phyloP scores from a whole-genome alignment of 345 rosid genomes.

The Laguncularia racemosa region DNA sequence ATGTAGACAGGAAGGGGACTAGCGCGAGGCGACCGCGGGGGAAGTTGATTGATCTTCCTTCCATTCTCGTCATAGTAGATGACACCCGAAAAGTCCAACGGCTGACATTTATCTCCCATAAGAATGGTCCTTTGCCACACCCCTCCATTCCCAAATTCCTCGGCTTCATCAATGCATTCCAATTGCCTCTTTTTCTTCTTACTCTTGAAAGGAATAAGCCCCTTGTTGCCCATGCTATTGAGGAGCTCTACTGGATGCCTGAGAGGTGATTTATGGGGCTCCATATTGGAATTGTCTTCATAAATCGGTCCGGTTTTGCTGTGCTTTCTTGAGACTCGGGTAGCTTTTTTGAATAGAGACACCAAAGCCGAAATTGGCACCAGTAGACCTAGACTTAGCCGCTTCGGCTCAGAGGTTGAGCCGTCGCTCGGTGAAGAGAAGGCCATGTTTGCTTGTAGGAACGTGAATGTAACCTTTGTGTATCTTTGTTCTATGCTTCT shows the following conservation, averaged over 20 bases:
- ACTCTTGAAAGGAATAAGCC: too few species aligned
- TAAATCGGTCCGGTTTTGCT: conserved; percentile 19
- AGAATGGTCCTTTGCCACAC: conserved; percentile 83
- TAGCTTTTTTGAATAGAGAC: conserved; percentile 50
- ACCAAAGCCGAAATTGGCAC: conserved; percentile 31
- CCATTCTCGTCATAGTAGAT: conserved; percentile 75
- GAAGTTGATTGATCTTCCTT: conserved; percentile 47
- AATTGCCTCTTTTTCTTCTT: conserved; percentile 23
- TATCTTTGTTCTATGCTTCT: background rate
- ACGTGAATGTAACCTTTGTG: too few species aligned
- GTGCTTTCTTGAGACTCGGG: conserved; percentile 39
- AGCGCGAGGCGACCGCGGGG: conserved; percentile 67
- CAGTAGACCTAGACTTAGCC: conserved; percentile 25
- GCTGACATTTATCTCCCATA: conserved; percentile 96
- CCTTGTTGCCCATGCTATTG: too few species aligned
- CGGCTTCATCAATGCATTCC: conserved; percentile 33
- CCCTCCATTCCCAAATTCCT: conserved; percentile 62
- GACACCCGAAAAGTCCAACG: conserved; percentile 82
- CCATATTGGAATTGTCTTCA: too few species aligned
- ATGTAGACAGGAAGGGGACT: conserved; percentile 50
- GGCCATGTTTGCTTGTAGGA: conserved; percentile 13
- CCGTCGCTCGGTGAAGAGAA: conserved; percentile 17
- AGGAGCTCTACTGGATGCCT: too few species aligned
- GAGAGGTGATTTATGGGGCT: too few species aligned
- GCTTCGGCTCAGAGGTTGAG: conserved; percentile 22